These are phyloP conservation scores for Olyra latifolia DNA, from an alignment of 176 grass and related monocot species.

Conservation along the genomic window DNA sequence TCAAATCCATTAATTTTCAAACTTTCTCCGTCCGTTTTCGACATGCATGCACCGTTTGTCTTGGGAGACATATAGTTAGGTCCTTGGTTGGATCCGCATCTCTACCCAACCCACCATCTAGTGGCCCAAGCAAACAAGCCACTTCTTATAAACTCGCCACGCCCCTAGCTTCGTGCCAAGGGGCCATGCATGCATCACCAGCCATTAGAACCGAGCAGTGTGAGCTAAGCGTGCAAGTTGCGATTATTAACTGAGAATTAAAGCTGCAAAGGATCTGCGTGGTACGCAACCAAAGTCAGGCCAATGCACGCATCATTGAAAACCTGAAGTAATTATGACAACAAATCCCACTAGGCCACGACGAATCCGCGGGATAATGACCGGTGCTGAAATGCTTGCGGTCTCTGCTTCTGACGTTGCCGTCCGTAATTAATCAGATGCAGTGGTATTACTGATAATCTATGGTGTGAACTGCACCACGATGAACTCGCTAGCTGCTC, in stretches of 20 bases:
- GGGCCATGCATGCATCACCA: background rate
- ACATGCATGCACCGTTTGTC: background rate
- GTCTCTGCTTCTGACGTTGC: background rate
- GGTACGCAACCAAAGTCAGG: background rate
- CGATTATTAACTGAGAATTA: background rate
- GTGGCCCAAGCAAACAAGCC: background rate
- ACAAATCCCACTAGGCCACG: slow-evolving; percentile 25
- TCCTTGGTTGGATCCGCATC: background rate
- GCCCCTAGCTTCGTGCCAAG: background rate
- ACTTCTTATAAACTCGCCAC: background rate
- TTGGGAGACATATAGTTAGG: too few species aligned
- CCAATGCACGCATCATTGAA: slow-evolving; percentile 8
- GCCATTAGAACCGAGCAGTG: background rate
- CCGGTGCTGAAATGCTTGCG: slow-evolving; percentile 20
- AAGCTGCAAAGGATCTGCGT: background rate
- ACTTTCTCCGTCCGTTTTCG: background rate
- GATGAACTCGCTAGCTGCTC: background rate
- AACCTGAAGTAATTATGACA: slow-evolving; percentile 15
- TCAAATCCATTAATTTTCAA: too few species aligned
- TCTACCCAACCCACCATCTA: background rate
- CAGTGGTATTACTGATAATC: background rate
- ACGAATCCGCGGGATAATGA: slow-evolving; percentile 27
- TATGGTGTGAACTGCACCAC: background rate
- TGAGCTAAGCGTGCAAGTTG: background rate
- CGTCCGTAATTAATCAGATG: background rate